phyloP scores from a whole-genome alignment of 2,329 filamentous ascomycete genomes.

The Dactylellina drechsleri region DNA sequence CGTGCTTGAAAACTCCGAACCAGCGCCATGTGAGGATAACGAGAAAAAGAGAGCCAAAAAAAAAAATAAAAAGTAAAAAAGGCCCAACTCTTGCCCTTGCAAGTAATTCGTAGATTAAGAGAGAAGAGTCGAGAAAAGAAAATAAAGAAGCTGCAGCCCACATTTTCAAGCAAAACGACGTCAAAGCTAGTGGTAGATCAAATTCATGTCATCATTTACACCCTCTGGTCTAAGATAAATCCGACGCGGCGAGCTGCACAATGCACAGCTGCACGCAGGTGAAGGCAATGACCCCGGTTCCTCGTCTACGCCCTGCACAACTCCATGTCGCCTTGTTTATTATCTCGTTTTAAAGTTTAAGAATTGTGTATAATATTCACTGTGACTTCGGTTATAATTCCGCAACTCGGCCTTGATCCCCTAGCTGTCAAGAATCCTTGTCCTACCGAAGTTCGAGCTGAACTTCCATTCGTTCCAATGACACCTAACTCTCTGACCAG shows the following conservation, averaged over 20 bases:
- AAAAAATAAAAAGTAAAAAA: slow-evolving; percentile 10
- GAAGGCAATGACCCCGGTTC: slow-evolving; percentile 30
- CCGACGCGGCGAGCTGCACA: neutral
- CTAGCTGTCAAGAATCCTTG: no score
- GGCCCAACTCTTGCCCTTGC: slow-evolving; percentile 25
- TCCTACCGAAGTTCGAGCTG: no score
- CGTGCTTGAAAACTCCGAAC: slow-evolving; percentile 39
- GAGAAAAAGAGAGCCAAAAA: slow-evolving; percentile 9
- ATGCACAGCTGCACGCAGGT: slow-evolving; percentile 35
- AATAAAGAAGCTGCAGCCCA: slow-evolving; percentile 32
- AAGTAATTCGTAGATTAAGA: neutral
- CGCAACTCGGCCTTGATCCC: no score
- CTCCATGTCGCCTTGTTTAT: slow-evolving; percentile 29
- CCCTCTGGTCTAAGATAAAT: slow-evolving; percentile 22
- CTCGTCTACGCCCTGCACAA: slow-evolving; percentile 21
- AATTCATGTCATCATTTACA: slow-evolving; percentile 39
- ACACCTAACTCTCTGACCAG: no score
- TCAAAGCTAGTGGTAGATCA: slow-evolving; percentile 15
- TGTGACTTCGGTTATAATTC: no score
- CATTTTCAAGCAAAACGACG: neutral
- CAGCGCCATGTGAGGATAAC: no score
- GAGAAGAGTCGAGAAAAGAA: slow-evolving; percentile 28
- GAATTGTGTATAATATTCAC: no score
- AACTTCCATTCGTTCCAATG: no score
- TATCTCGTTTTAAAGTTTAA: neutral